Conservation (phyloP, 179 eudicot species). For the Spergularia azorica region DNA sequence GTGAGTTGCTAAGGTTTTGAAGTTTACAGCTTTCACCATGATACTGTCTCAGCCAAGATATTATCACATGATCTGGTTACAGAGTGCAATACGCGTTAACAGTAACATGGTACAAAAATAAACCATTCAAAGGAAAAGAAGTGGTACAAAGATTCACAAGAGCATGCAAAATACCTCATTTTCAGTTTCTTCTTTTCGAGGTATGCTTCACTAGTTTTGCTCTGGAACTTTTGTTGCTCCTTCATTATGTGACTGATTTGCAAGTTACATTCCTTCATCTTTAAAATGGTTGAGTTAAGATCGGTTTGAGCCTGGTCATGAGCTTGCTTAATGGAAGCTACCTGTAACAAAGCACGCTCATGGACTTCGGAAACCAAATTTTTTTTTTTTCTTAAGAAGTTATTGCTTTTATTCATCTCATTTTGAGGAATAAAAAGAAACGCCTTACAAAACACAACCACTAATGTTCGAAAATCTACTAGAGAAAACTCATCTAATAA, state of each 20-base stretch:
- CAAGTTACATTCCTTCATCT: slow-evolving; percentile 83
- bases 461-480: too few relatives aligned
- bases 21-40: neutral
- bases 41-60: neutral
- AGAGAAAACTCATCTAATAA: too few relatives aligned
- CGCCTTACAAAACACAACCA: too few relatives aligned
- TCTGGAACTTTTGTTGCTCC: slow-evolving; percentile 75
- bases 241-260: slow-evolving; percentile 65
- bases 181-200: slow-evolving; percentile 85
- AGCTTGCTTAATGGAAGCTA: slow-evolving; percentile 52
- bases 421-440: too few relatives aligned
- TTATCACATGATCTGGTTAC: too few relatives aligned
- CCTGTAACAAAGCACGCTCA: slow-evolving; percentile 52
- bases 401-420: too few relatives aligned
- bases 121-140: neutral
- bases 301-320: slow-evolving; percentile 68
- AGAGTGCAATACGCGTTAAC: too few relatives aligned
- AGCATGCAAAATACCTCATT: slow-evolving; percentile 63
- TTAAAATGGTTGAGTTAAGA: slow-evolving; percentile 66
- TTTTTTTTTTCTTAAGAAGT: too few relatives aligned
- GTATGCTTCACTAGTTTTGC: slow-evolving; percentile 60
- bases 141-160: neutral
- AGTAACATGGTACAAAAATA: neutral
- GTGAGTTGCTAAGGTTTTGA: neutral
- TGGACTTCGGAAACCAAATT: slow-evolving; percentile 58